Percentiles rank a stretch among this genome's conserved stretches.
phyloP scores from a whole-genome alignment of 768 basidiomycete species.

The Hydnomerulius pinastri region DNA sequence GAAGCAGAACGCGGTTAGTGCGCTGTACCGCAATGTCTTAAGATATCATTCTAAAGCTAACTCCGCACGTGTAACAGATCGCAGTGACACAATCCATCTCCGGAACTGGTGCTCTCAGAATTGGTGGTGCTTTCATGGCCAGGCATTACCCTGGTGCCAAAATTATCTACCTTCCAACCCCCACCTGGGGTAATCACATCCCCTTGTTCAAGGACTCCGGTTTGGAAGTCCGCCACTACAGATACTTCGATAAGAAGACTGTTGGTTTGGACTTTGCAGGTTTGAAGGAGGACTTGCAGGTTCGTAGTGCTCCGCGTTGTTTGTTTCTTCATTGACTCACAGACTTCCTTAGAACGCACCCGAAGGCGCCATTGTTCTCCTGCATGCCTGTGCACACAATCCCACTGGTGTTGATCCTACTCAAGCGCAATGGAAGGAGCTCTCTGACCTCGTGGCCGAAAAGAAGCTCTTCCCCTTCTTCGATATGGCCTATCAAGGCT shows the following conservation, averaged over 20 bases:
- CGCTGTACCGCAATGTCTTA: not conserved
- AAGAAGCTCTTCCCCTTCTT: conserved; percentile 96
- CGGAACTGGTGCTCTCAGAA: conserved; percentile 95
- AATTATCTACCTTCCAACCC: conserved; percentile 87
- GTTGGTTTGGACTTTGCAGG: conserved; percentile 92
- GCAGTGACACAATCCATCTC: conserved; percentile 93
- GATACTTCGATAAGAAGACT: conserved; percentile 92
- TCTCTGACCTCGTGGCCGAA: conserved; percentile 86
- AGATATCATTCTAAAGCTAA: conserved; percentile 5
- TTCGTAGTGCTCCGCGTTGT: conserved; percentile 34
- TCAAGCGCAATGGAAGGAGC: conserved; percentile 86
- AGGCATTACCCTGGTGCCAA: conserved; percentile 87
- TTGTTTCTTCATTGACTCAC: conserved; percentile 13
- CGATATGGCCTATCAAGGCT: conserved; percentile 99
- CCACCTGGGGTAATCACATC: conserved; percentile 98
- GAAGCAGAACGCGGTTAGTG: conserved; percentile 68
- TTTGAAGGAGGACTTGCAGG: conserved; percentile 84
- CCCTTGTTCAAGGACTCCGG: conserved; percentile 94
- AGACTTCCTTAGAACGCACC: conserved; percentile 54
- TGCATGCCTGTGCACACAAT: conserved; percentile 99
- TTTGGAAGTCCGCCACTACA: conserved; percentile 88
- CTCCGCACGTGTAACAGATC: conserved; percentile 48
- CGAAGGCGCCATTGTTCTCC: conserved; percentile 78
- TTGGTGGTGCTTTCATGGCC: conserved; percentile 90
- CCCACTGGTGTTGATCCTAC: conserved; percentile 99